These are phyloP conservation scores for Didymosphaeria variabile DNA, from an alignment of 2,329 filamentous ascomycete genomes.

Conservation along the genomic window DNA sequence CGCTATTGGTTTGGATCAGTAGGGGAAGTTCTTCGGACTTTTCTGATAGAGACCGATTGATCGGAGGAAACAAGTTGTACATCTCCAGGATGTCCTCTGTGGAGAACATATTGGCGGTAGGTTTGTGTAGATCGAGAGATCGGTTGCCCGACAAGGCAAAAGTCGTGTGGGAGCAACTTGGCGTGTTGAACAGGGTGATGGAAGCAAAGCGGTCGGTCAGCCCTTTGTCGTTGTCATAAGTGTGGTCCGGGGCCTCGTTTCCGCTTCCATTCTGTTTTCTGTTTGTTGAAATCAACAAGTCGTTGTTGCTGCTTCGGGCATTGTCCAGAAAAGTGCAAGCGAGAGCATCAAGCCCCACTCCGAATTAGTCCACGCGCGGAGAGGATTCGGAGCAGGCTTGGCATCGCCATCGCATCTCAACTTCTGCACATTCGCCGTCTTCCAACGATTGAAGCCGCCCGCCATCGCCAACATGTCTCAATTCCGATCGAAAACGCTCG, in stretches of 20 bases:
- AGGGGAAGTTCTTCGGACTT: slow-evolving; percentile 22
- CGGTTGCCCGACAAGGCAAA: slow-evolving; percentile 1
- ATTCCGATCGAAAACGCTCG: slow-evolving; percentile 89
- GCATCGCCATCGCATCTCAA: slow-evolving; percentile 24
- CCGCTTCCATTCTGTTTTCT: neutral
- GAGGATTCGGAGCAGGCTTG: slow-evolving; percentile 19
- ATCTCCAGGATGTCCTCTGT: slow-evolving; percentile 42
- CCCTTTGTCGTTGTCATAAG: neutral
- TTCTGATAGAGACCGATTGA: slow-evolving; percentile 15
- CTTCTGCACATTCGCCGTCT: slow-evolving; percentile 16
- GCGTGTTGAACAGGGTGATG: neutral
- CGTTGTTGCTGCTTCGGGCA: slow-evolving; percentile 3
- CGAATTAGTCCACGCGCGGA: slow-evolving; percentile 2
- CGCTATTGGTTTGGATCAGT: slow-evolving; percentile 32
- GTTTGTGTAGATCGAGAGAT: neutral
- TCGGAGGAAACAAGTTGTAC: slow-evolving; percentile 32
- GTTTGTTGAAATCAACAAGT: neutral
- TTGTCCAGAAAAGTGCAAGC: slow-evolving; percentile 4
- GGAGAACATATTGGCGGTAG: slow-evolving; percentile 41
- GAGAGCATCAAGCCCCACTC: slow-evolving; percentile 10
- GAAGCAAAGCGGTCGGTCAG: neutral
- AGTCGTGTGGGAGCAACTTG: neutral
- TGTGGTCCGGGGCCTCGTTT: neutral
- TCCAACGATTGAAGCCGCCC: slow-evolving; percentile 22
- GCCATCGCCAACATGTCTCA: slow-evolving; percentile 62